phyloP scores from a whole-genome alignment of 257 asterid species.

The Gynochthodes officinalis region DNA sequence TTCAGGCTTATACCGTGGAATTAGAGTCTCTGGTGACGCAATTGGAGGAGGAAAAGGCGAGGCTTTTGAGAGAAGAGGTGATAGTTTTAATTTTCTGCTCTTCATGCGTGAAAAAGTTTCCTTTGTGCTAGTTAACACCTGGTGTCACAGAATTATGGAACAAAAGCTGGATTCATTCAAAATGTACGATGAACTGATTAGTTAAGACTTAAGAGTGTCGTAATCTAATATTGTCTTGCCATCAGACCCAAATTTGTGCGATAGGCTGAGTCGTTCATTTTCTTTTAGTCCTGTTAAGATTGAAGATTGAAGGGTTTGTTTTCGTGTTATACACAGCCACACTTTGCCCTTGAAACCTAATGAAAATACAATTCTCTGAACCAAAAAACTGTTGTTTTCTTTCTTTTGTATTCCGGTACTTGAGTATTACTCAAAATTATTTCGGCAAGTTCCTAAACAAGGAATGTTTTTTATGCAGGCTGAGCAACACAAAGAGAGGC shows the following conservation, averaged over 20 bases:
- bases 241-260: neutral
- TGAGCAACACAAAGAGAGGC: conserved; percentile 58
- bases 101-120: neutral
- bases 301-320: neutral
- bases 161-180: neutral
- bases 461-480: conserved; percentile 49
- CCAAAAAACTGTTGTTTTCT: neutral
- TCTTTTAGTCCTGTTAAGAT: neutral
- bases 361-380: neutral
- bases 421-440: neutral
- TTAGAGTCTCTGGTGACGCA: conserved; percentile 78
- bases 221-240: neutral
- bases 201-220: neutral
- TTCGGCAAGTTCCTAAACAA: conserved; percentile 18
- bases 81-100: neutral
- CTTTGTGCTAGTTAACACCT: neutral
- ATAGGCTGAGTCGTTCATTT: neutral
- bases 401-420: neutral
- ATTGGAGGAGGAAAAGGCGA: conserved; percentile 82
- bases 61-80: conserved; percentile 75
- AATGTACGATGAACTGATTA: neutral
- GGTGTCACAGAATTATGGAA: neutral
- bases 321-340: neutral
- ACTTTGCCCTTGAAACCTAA: neutral
- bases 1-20: conserved; percentile 87